phyloP scores from a whole-genome alignment of 31 red algal species.

The Endocladia muricata region DNA sequence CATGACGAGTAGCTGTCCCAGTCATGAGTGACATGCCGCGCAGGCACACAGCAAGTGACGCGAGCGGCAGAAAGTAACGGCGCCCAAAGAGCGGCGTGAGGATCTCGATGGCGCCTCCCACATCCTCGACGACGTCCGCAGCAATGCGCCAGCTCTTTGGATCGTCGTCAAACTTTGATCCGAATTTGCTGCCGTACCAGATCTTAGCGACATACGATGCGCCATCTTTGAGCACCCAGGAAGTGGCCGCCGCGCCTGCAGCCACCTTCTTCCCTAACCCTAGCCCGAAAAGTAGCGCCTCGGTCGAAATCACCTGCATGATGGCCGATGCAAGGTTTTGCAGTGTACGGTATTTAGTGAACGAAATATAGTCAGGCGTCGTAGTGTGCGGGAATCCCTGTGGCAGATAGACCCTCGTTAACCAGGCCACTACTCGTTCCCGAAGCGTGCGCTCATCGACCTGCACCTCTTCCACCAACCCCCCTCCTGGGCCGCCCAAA shows the following conservation, averaged over 20 bases:
- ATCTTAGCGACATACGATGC: conserved; percentile 88
- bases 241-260: conserved; percentile 80
- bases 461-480: conserved; percentile 6
- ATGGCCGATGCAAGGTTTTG: conserved; percentile 95
- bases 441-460: conserved; percentile 32
- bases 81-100: conserved; percentile 84
- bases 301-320: conserved; percentile 91
- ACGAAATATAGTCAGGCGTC: conserved; percentile 84
- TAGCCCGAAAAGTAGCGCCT: conserved; percentile 91
- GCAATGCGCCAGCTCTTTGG: conserved; percentile 91
- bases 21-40: conserved; percentile 92
- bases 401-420: conserved; percentile 74
- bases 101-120: conserved; percentile 94
- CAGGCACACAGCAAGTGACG: conserved; percentile 85
- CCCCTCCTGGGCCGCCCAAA: background rate
- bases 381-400: conserved; percentile 82
- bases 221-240: conserved; percentile 97
- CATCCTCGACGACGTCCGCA: conserved; percentile 88
- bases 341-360: conserved; percentile 74
- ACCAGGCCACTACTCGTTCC: conserved; percentile 57
- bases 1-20: conserved; percentile 96
- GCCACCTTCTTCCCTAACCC: conserved; percentile 88
- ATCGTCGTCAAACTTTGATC: conserved; percentile 93
- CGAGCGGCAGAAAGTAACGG: conserved; percentile 76
- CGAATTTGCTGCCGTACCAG: conserved; percentile 79